These are phyloP conservation scores for Mycena floridula DNA, from an alignment of 768 basidiomycete species.

Conservation along the genomic window DNA sequence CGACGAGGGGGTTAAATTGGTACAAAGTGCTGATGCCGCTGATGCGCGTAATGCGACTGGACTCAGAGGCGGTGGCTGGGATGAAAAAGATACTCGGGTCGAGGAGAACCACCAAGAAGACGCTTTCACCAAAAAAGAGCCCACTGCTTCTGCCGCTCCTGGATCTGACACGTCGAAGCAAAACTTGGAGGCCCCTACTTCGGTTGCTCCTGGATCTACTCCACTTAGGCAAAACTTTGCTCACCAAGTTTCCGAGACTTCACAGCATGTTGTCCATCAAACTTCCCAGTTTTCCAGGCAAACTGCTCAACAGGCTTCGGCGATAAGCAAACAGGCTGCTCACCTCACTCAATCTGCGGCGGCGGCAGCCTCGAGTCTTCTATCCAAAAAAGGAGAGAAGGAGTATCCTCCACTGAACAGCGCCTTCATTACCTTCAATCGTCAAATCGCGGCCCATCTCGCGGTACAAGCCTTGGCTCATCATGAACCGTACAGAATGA, in stretches of 20 bases:
- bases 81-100: constrained; percentile 4
- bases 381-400: background rate
- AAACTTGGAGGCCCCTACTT: background rate
- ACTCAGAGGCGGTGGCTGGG: constrained; percentile 9
- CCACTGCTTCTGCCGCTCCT: no score
- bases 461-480: constrained; percentile 71
- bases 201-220: background rate
- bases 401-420: constrained; percentile 58
- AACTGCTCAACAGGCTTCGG: no score
- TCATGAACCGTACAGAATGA: constrained; percentile 82
- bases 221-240: background rate
- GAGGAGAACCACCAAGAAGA: constrained; percentile 3
- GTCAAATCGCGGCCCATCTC: constrained; percentile 90
- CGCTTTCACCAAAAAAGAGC: background rate
- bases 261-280: background rate
- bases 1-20: constrained; percentile 38
- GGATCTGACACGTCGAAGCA: no score
- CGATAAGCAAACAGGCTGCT: background rate
- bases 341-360: background rate
- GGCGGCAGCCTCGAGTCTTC: background rate
- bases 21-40: constrained; percentile 23
- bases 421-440: constrained; percentile 87
- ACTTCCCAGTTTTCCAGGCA: background rate
- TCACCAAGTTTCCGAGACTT: background rate
- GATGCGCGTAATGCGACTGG: constrained; percentile 7